These are phyloP conservation scores for Davidsoniella australis DNA, from an alignment of 2,329 filamentous ascomycete species.

Conservation along the genomic window DNA sequence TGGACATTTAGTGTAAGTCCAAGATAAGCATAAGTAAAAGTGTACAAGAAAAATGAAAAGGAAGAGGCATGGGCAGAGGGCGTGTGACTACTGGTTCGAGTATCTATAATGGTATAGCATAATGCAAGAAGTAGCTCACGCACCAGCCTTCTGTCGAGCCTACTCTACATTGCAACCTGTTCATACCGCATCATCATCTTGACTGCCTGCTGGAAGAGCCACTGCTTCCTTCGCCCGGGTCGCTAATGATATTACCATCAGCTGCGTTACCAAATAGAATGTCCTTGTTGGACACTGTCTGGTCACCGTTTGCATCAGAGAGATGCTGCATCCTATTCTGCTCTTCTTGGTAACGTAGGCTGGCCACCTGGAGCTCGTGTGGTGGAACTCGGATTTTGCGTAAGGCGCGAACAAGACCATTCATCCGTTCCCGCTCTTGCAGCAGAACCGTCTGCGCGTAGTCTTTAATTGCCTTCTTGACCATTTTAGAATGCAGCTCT, in stretches of 20 bases:
- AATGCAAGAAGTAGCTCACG: too few species aligned
- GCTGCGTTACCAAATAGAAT: neutral
- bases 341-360: neutral
- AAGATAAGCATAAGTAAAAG: too few species aligned
- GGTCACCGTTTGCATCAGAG: neutral
- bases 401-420: conserved; percentile 64
- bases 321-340: neutral
- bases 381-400: conserved; percentile 32
- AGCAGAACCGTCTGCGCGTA: conserved; percentile 67
- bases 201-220: too few species aligned
- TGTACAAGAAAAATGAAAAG: too few species aligned
- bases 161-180: too few species aligned
- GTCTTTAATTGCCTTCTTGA: conserved; percentile 54
- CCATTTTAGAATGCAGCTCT: conserved; percentile 66
- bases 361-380: neutral
- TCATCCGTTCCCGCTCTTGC: conserved; percentile 60
- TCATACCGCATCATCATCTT: too few species aligned
- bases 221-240: neutral
- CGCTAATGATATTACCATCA: neutral
- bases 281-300: too few species aligned
- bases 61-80: too few species aligned
- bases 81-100: too few species aligned
- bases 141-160: too few species aligned
- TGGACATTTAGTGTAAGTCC: too few species aligned
- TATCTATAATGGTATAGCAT: too few species aligned